Evolutionary conservation across 352 stramenopile genomes (phyloP).

Genomic region (Halophytophthora batemanensis): DNA sequence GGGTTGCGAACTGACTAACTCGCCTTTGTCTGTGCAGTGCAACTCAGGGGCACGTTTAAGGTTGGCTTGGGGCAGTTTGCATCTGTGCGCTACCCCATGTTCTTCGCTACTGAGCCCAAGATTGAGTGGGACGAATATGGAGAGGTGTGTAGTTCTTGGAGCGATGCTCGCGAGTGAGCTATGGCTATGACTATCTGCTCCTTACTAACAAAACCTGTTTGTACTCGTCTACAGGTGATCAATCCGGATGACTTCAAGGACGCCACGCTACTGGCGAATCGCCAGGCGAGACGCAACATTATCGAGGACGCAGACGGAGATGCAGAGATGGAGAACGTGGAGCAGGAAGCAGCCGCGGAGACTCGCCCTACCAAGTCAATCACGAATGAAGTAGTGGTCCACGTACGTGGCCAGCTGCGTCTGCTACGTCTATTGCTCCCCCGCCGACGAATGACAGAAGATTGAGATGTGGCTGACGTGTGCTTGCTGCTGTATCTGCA

Average conservation of each 20-base stretch:
- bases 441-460: background rate
- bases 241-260: constrained; percentile 84
- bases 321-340: constrained; percentile 66
- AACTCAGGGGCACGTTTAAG: constrained; percentile 85
- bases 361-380: constrained; percentile 81
- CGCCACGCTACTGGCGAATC: constrained; percentile 52
- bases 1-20: background rate
- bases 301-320: constrained; percentile 60
- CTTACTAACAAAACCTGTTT: background rate
- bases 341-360: constrained; percentile 55
- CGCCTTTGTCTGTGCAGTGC: constrained; percentile 29
- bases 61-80: constrained; percentile 83
- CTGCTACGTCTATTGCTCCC: background rate
- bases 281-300: constrained; percentile 59
- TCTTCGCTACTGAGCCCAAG: constrained; percentile 83
- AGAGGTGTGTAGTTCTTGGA: constrained; percentile 35
- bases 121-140: constrained; percentile 90
- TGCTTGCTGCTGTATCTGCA: constrained; percentile 12
- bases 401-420: constrained; percentile 27
- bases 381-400: constrained; percentile 61
- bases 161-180: background rate
- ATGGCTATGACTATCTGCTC: background rate
- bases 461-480: background rate
- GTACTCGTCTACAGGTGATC: constrained; percentile 49
- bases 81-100: constrained; percentile 85